Percentiles rank a stretch among this genome's conserved stretches.
Conservation (phyloP, 2,329 filamentous ascomycete species). For the Pyricularia sp. region DNA sequence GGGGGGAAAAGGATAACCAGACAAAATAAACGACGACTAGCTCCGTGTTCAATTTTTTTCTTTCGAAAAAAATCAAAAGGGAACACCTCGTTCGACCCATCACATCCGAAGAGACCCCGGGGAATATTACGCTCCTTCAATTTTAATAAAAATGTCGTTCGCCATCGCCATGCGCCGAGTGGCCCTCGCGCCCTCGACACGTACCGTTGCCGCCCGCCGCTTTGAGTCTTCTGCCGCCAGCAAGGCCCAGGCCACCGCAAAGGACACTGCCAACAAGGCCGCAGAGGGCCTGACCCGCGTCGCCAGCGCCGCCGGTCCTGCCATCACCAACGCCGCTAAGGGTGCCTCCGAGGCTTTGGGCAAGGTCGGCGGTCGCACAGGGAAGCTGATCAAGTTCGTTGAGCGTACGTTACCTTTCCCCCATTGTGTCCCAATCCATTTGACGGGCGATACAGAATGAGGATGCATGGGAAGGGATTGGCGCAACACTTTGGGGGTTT, state of each 20-base stretch:
- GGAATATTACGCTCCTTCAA: not conserved
- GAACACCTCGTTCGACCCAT: not conserved
- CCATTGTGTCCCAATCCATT: not conserved
- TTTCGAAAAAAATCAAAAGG: not conserved
- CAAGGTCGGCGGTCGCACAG: slow-evolving; percentile 76
- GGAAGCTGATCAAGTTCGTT: slow-evolving; percentile 66
- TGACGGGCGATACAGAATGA: not conserved
- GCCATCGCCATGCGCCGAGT: slow-evolving; percentile 25
- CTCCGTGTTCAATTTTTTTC: not conserved
- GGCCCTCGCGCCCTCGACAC: slow-evolving; percentile 14
- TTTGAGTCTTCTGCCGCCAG: slow-evolving; percentile 49
- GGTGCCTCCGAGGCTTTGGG: slow-evolving; percentile 56
- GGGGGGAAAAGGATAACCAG: not conserved
- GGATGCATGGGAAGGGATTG: not conserved
- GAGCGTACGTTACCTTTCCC: slow-evolving; percentile 60
- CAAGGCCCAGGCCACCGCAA: slow-evolving; percentile 31
- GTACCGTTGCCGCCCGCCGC: slow-evolving; percentile 37
- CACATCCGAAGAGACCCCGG: not conserved
- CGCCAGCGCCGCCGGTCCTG: slow-evolving; percentile 69
- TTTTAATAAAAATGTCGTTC: slow-evolving; percentile 1
- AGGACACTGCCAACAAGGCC: slow-evolving; percentile 53
- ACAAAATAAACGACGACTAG: not conserved
- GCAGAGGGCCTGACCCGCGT: slow-evolving; percentile 77
- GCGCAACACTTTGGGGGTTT: not conserved
- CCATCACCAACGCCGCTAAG: slow-evolving; percentile 63